Evolutionary conservation across 2,329 filamentous ascomycete species (phyloP).

Genomic region (Microsporum ferrugineum): DNA sequence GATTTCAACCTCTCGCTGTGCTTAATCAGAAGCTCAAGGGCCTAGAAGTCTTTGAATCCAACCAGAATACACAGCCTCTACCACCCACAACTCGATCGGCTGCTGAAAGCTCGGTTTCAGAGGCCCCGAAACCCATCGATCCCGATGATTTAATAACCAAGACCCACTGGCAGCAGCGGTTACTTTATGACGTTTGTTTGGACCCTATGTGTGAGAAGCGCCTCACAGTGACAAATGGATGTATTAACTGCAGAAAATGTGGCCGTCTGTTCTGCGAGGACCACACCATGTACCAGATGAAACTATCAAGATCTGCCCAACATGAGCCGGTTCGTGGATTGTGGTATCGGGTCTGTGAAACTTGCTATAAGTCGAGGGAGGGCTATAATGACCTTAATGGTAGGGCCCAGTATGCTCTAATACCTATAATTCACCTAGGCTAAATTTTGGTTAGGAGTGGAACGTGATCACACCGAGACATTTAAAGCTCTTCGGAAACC

Average conservation of each 20-base stretch:
- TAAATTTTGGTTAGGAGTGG: slow-evolving; percentile 39
- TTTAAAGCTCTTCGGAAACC: slow-evolving; percentile 64
- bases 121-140: slow-evolving; percentile 43
- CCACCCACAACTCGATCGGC: slow-evolving; percentile 21
- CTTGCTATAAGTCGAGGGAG: slow-evolving; percentile 94
- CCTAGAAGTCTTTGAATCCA: slow-evolving; percentile 86
- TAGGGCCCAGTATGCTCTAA: slow-evolving; percentile 13
- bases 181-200: slow-evolving; percentile 65
- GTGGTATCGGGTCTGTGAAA: slow-evolving; percentile 95
- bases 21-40: slow-evolving; percentile 90
- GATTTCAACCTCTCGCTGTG: slow-evolving; percentile 80
- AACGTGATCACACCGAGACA: slow-evolving; percentile 58
- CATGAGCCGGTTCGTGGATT: slow-evolving; percentile 83
- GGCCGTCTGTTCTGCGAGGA: slow-evolving; percentile 91
- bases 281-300: slow-evolving; percentile 99
- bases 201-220: slow-evolving; percentile 76
- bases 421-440: background rate
- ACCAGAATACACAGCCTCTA: slow-evolving; percentile 50
- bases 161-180: slow-evolving; percentile 75
- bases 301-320: slow-evolving; percentile 74
- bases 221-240: slow-evolving; percentile 67
- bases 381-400: slow-evolving; percentile 85
- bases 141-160: slow-evolving; percentile 84
- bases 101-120: slow-evolving; percentile 18
- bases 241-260: slow-evolving; percentile 86